These are phyloP conservation scores for Sicyos edulis DNA, from an alignment of 306 rosid species.

Conservation along the genomic window DNA sequence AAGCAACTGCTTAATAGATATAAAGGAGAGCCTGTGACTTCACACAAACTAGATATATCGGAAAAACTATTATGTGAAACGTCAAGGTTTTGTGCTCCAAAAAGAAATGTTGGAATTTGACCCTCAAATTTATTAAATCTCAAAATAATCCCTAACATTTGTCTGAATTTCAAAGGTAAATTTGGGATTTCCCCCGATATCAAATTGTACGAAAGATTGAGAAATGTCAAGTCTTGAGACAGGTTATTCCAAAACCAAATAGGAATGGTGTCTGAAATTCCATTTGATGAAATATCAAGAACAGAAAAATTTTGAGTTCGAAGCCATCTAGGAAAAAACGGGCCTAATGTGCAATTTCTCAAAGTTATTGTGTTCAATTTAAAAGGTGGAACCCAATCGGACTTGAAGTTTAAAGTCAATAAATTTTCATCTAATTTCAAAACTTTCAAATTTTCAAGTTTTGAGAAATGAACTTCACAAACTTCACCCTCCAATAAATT, in stretches of 20 bases:
- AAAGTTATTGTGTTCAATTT: not conserved
- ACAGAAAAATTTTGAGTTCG: not conserved
- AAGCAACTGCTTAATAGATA: not conserved
- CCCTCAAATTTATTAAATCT: not conserved
- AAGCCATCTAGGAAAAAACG: not conserved
- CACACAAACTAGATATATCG: not conserved
- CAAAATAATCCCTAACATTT: too few species aligned
- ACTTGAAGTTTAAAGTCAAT: not conserved
- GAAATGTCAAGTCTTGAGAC: not conserved
- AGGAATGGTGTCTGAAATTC: conserved; percentile 5
- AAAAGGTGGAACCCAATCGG: not conserved
- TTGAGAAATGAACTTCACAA: too few species aligned
- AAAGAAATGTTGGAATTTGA: not conserved
- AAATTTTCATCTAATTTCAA: too few species aligned
- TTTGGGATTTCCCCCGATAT: not conserved
- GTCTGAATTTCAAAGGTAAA: not conserved
- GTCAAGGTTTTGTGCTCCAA: not conserved
- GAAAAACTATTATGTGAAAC: not conserved
- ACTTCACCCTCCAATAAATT: too few species aligned
- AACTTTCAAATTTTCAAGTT: too few species aligned
- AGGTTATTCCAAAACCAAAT: not conserved
- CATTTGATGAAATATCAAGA: not conserved
- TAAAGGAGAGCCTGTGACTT: not conserved
- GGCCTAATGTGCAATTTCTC: not conserved
- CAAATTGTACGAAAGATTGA: not conserved